These are phyloP conservation scores for Sicyos baderoa DNA, from an alignment of 306 rosid genomes.

Conservation along the genomic window DNA sequence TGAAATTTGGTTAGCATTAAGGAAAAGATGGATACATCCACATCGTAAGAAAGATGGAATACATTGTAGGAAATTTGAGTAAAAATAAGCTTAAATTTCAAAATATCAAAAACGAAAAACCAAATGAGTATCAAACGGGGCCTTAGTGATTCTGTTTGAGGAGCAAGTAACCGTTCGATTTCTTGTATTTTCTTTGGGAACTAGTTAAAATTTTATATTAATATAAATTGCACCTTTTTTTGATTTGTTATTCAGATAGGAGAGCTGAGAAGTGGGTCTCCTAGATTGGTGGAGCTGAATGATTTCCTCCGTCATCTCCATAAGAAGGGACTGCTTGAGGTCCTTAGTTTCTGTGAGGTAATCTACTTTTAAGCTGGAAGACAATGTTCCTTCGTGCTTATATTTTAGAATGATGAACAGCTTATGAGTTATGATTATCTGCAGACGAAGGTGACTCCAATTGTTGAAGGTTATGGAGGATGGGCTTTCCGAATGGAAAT, in stretches of 20 bases:
- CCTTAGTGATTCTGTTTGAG: too few species aligned
- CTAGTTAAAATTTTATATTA: too few species aligned
- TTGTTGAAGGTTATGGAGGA: conserved; percentile 98
- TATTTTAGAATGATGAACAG: conserved; percentile 29
- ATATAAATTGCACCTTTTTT: too few species aligned
- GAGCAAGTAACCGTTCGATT: too few species aligned
- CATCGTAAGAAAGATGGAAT: too few species aligned
- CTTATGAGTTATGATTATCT: conserved; percentile 24
- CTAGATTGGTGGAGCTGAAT: conserved; percentile 74
- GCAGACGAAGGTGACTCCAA: conserved; percentile 98
- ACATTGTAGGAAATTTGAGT: too few species aligned
- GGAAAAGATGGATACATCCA: too few species aligned
- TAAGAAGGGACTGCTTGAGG: conserved; percentile 72
- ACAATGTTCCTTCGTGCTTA: background rate
- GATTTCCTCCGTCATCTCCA: conserved; percentile 72
- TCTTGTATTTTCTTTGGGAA: too few species aligned
- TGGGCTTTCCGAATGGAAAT: conserved; percentile 95
- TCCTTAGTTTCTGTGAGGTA: conserved; percentile 98
- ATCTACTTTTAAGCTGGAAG: conserved; percentile 11
- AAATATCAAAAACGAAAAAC: too few species aligned
- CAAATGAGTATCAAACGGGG: too few species aligned
- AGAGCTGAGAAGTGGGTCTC: conserved; percentile 89
- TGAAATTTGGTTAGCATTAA: too few species aligned
- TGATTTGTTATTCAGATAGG: conserved; percentile 64
- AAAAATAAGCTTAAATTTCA: too few species aligned